Evolutionary conservation across 768 basidiomycete genomes (phyloP), one percentile per base, ranked within the genome.

Genomic region (Suillus subaureus): DNA sequence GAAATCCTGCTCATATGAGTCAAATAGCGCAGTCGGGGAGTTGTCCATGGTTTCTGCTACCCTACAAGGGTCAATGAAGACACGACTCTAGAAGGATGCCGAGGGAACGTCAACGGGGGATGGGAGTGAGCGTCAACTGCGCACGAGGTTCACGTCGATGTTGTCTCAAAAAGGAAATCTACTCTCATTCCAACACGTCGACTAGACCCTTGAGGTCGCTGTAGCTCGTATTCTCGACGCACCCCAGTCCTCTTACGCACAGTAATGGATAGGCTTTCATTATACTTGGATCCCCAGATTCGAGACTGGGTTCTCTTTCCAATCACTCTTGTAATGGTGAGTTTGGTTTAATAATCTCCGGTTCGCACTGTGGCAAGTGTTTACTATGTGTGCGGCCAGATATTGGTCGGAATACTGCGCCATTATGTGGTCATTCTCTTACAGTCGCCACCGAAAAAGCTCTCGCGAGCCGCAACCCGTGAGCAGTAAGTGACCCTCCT

Each of bases 291-390:
- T 81, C 96, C 96, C 51, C 93, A 96, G 79, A 98, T 98, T 77
- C 88, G 96, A 71, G 94, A 92, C 74, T 93, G 91, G 92, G 89
- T 98, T 52, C 79, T 98, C 65, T 95, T 98, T 79, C 96, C 96
- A 62, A 97, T 98, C 79, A 98, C 96, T 61, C 82, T 97, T 67
- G 95, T 98, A 75, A 97, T 97, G 96, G 96, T 94, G 68, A 71
- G 87, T 79, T 67, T 62, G 63, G 37, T 42, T 40, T 9, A 12
- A 51, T 58, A 21, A 61, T 35, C 31, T 21, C 21, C n/a, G 6
- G 31, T 40, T 57, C 13, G 51, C 26, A 51, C 64, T 68, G 9
- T 39, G 65, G 64, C 35, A 37, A 40, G 6, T 42, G 6, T 61
- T 39, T 66, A 26, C 61, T 61, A 51, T 62, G 47, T 69, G 33